These are phyloP conservation scores for Diaporthe humulicola DNA, from an alignment of 2,329 filamentous ascomycete species.

Conservation along the genomic window DNA sequence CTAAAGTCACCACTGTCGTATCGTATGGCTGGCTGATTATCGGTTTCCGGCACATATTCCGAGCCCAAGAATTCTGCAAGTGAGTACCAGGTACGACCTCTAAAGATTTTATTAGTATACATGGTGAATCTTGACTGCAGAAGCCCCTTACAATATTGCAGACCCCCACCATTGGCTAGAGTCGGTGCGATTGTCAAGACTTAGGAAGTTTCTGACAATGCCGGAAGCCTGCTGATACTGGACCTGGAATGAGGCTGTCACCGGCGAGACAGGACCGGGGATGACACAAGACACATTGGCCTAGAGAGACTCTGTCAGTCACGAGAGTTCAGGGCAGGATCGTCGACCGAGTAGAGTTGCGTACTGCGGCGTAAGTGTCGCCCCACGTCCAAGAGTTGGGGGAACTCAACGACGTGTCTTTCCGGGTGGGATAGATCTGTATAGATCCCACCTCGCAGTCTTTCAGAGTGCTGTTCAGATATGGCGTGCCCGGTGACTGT, in stretches of 20 bases:
- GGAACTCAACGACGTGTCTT: background rate
- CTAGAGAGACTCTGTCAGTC: background rate
- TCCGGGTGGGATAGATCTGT: background rate
- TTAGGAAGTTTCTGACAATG: background rate
- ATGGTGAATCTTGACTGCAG: background rate
- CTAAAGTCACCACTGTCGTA: conserved; percentile 7
- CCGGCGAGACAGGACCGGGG: background rate
- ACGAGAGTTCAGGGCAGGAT: too few species aligned
- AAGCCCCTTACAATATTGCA: background rate
- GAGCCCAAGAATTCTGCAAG: background rate
- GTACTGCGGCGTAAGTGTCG: background rate
- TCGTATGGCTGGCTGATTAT: background rate
- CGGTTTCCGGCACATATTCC: background rate
- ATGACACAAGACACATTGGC: background rate
- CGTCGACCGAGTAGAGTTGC: background rate
- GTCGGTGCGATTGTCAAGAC: conserved; percentile 11
- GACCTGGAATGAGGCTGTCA: background rate
- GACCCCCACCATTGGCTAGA: conserved; percentile 13
- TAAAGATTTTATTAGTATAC: background rate
- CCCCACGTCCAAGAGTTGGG: background rate
- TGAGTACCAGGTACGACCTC: background rate
- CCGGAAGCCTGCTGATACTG: background rate
- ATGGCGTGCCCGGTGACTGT: background rate
- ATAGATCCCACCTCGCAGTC: background rate
- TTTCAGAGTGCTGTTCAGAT: background rate